Conservation (phyloP, 345 rosid genomes). For the Eucalyptus polybractea region DNA sequence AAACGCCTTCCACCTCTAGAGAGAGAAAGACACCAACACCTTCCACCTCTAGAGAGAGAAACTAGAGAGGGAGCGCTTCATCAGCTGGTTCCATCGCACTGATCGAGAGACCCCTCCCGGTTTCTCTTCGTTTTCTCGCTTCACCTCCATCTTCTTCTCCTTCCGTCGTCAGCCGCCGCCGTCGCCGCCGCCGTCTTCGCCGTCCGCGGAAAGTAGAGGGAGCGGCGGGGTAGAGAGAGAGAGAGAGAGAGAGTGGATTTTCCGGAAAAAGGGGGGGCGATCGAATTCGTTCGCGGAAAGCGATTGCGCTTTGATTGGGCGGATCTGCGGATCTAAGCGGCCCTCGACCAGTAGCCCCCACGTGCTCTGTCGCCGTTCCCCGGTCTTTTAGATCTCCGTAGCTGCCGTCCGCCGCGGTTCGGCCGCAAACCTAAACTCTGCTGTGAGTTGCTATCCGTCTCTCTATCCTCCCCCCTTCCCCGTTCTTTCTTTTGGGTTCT, state of each 20-base stretch:
- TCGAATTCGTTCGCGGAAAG: background rate
- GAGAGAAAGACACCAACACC: background rate
- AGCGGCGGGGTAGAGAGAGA: background rate
- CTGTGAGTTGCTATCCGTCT: constrained; percentile 11
- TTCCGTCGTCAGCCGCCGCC: background rate
- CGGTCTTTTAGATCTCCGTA: constrained; percentile 39
- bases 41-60: background rate
- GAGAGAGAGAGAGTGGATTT: background rate
- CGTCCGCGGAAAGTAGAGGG: background rate
- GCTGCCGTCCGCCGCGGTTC: constrained; percentile 5
- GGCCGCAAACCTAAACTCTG: background rate
- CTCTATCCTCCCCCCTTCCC: background rate
- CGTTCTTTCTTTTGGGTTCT: background rate
- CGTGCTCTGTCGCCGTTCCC: constrained; percentile 28
- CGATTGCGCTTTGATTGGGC: constrained; percentile 8
- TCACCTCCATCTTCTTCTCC: background rate
- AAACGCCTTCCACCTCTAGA: background rate
- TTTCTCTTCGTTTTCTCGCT: background rate
- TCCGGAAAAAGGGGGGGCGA: background rate
- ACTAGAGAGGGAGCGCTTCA: background rate
- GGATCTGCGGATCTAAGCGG: constrained; percentile 44
- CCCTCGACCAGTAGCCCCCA: background rate
- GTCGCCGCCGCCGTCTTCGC: background rate
- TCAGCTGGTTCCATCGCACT: constrained; percentile 13
- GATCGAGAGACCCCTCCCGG: background rate